These are phyloP conservation scores for Trichoderma hamatum DNA, from an alignment of 2,329 filamentous ascomycete genomes.

Conservation along the genomic window DNA sequence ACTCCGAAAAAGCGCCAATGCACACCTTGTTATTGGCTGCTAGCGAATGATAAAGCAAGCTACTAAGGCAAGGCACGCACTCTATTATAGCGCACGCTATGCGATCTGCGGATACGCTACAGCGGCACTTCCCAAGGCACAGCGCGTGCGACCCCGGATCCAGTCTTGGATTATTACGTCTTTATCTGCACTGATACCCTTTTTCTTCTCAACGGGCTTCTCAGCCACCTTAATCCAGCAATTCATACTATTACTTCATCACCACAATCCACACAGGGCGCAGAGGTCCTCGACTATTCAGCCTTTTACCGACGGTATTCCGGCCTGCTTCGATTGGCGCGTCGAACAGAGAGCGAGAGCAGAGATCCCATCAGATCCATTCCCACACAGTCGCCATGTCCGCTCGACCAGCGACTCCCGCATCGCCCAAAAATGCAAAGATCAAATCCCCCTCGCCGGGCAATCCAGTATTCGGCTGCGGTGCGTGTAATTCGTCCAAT, in stretches of 20 bases:
- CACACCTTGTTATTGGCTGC: background rate
- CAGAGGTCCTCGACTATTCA: background rate
- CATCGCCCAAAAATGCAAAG: constrained; percentile 60
- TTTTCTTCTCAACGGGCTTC: background rate
- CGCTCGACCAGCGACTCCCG: constrained; percentile 52
- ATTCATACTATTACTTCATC: background rate
- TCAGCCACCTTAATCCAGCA: background rate
- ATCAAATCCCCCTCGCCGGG: constrained; percentile 63
- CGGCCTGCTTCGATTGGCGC: background rate
- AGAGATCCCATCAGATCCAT: background rate
- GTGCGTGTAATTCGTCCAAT: constrained; percentile 47
- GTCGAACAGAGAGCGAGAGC: background rate
- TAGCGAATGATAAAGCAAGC: background rate
- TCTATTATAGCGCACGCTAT: background rate
- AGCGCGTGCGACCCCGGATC: background rate
- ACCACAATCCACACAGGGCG: background rate
- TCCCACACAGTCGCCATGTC: constrained; percentile 44
- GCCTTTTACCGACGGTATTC: background rate
- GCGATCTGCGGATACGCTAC: background rate
- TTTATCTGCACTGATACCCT: background rate
- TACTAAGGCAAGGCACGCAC: constrained; percentile 18
- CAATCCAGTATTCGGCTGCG: constrained; percentile 65
- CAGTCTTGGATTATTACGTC: background rate
- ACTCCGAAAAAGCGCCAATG: background rate
- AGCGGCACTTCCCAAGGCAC: background rate